Percentiles rank a stretch among this genome's conserved stretches.
phyloP scores from a whole-genome alignment of 208 protist species.

The Wallacemonas collosoma region DNA sequence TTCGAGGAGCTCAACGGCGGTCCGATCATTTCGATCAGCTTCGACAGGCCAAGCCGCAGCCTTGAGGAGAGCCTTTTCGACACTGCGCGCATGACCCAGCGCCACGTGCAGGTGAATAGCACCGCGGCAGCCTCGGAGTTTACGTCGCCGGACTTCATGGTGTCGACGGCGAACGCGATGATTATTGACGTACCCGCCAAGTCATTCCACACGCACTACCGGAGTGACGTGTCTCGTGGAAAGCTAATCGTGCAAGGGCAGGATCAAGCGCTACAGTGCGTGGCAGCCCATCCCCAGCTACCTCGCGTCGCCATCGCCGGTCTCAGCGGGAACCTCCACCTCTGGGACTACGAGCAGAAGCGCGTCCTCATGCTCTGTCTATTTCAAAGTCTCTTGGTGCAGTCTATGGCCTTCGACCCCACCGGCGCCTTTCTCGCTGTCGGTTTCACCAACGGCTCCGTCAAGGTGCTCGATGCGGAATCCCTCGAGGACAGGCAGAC shows the following conservation, averaged over 20 bases:
- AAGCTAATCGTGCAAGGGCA: conserved; percentile 90
- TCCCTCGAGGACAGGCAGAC: conserved; percentile 82
- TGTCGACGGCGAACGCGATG: conserved; percentile 89
- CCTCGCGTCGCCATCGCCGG: conserved; percentile 86
- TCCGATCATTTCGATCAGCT: conserved; percentile 93
- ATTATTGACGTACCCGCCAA: conserved; percentile 86
- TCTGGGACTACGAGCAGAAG: conserved; percentile 91
- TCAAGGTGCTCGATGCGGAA: conserved; percentile 91
- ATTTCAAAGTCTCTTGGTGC: conserved; percentile 82
- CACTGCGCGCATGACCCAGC: conserved; percentile 35
- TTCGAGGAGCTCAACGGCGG: conserved; percentile 95
- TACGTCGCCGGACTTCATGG: conserved; percentile 88
- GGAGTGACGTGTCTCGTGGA: conserved; percentile 56
- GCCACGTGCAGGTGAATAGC: conserved; percentile 39
- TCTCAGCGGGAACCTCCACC: conserved; percentile 83
- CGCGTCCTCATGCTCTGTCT: conserved; percentile 76
- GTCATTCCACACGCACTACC: conserved; percentile 66
- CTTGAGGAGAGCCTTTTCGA: conserved; percentile 38
- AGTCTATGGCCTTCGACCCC: conserved; percentile 89
- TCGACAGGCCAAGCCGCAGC: conserved; percentile 52
- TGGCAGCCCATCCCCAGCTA: conserved; percentile 85
- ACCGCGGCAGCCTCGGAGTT: conserved; percentile 66
- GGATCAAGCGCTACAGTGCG: conserved; percentile 77
- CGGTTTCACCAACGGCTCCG: conserved; percentile 91
- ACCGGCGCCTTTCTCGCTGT: conserved; percentile 79